A percentile compares a stretch with the other conserved stretches of the same genome.
phyloP scores from a whole-genome alignment of 2,329 filamentous ascomycete species.

The Fusarium sp. region DNA sequence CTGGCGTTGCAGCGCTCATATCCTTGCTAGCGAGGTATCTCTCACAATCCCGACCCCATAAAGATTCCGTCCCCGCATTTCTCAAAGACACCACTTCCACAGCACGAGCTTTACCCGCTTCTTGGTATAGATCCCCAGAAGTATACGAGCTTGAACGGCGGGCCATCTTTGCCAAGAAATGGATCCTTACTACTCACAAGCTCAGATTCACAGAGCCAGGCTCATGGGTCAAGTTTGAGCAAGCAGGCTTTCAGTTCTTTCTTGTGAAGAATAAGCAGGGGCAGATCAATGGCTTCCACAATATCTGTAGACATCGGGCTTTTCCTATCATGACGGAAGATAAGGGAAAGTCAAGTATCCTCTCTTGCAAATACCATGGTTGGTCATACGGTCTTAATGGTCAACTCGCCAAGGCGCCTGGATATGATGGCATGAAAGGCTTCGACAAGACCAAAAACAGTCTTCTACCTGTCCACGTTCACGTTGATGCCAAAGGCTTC shows the following conservation, averaged over 20 bases:
- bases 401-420: constrained; percentile 67
- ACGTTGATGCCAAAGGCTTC: constrained; percentile 63
- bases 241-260: constrained; percentile 66
- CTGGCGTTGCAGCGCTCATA: constrained; percentile 21
- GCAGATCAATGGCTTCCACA: constrained; percentile 68
- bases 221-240: constrained; percentile 63
- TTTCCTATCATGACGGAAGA: constrained; percentile 64
- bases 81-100: not conserved
- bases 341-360: constrained; percentile 60
- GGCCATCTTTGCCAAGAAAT: constrained; percentile 65
- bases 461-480: constrained; percentile 60
- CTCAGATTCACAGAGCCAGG: constrained; percentile 61
- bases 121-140: constrained; percentile 60
- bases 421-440: constrained; percentile 63
- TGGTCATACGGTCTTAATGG: constrained; percentile 70
- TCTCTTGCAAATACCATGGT: constrained; percentile 69
- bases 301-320: constrained; percentile 68
- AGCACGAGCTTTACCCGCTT: constrained; percentile 55
- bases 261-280: constrained; percentile 59
- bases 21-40: constrained; percentile 46
- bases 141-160: constrained; percentile 66
- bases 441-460: constrained; percentile 66
- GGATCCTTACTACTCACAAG: constrained; percentile 66
- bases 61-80: not conserved
- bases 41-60: constrained; percentile 10